phyloP scores from a whole-genome alignment of 441 rosid genomes.

The Breynia disticha region DNA sequence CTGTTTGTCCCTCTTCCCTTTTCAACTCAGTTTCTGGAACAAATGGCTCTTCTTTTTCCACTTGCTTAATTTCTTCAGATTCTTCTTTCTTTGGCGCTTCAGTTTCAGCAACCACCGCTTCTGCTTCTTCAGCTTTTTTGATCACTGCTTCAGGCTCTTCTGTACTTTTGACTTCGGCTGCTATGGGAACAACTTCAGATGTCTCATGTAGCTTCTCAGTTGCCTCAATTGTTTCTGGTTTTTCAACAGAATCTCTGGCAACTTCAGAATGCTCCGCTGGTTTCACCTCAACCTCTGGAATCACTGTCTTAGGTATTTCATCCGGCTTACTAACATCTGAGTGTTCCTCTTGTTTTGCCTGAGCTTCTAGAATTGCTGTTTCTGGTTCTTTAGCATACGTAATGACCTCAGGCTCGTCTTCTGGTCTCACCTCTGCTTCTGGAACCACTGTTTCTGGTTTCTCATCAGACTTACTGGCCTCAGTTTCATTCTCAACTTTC shows the following conservation, averaged over 20 bases:
- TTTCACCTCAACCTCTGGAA: background rate
- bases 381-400: conserved; percentile 12
- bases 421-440: conserved; percentile 13
- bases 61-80: background rate
- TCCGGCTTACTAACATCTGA: background rate
- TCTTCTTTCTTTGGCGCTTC: background rate
- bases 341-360: conserved; percentile 2
- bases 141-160: background rate
- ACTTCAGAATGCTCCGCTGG: no score
- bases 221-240: background rate
- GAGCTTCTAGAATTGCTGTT: background rate
- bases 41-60: background rate
- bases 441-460: conserved; percentile 14
- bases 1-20: background rate
- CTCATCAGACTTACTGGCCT: background rate
- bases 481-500: background rate
- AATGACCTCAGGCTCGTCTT: conserved; percentile 4
- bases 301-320: background rate
- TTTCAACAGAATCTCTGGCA: background rate
- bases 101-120: background rate
- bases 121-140: conserved; percentile 10
- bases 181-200: background rate
- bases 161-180: background rate
- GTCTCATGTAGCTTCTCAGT: no score
- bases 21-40: conserved; percentile 4